These are phyloP conservation scores for Coprinellus micaceus DNA, from an alignment of 768 basidiomycete genomes.

Conservation along the genomic window DNA sequence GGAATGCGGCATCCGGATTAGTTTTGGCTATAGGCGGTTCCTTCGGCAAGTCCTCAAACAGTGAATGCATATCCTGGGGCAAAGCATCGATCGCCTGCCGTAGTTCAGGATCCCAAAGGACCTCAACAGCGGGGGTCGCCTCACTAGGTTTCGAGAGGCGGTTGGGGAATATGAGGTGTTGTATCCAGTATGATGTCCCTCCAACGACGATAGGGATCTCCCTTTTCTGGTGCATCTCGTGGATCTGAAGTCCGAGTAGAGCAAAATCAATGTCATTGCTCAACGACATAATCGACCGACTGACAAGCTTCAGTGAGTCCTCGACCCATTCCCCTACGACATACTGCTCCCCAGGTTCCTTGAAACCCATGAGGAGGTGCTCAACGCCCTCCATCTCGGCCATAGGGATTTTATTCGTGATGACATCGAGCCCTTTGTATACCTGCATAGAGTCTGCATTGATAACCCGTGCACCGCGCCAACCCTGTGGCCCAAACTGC, in stretches of 20 bases:
- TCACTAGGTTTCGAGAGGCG: conserved; percentile 40
- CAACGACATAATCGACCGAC: conserved; percentile 25
- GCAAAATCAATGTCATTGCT: neutral
- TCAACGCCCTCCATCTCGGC: conserved; percentile 76
- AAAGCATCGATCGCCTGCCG: conserved; percentile 39
- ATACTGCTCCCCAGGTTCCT: conserved; percentile 83
- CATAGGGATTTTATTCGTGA: conserved; percentile 88
- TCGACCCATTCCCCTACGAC: conserved; percentile 83
- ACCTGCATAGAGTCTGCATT: conserved; percentile 99
- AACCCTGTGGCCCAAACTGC: conserved; percentile 31
- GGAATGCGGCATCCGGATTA: conserved; percentile 54
- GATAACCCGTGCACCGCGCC: conserved; percentile 71
- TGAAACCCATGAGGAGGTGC: conserved; percentile 88
- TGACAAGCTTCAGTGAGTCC: conserved; percentile 74
- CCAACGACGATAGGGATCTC: conserved; percentile 89
- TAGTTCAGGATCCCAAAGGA: conserved; percentile 8
- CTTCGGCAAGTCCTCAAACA: conserved; percentile 59
- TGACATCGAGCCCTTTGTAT: conserved; percentile 84
- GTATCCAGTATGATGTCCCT: conserved; percentile 96
- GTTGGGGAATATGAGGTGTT: conserved; percentile 89
- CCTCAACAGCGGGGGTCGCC: neutral
- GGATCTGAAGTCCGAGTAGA: conserved; percentile 71
- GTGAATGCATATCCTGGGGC: conserved; percentile 40
- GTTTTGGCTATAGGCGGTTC: conserved; percentile 53
- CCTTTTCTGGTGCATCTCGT: conserved; percentile 58